Evolutionary conservation across 441 rosid genomes (phyloP).

Genomic region (Croton setiger): DNA sequence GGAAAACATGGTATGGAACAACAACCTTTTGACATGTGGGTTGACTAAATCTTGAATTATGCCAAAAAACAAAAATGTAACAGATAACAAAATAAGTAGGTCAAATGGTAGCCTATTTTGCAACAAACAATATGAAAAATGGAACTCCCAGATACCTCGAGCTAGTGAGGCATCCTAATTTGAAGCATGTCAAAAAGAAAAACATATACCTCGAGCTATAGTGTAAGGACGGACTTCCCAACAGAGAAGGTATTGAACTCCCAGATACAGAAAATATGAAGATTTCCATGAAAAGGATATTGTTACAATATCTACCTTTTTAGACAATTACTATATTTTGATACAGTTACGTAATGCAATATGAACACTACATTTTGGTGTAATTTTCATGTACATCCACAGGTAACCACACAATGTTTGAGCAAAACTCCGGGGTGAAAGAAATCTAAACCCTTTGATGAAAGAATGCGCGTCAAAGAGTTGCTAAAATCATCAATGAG

Average conservation of each 20-base stretch:
- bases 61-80: not conserved
- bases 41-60: not conserved
- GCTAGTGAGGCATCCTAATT: not conserved
- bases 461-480: not conserved
- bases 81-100: not conserved
- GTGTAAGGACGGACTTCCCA: not conserved
- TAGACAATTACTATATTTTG: not conserved
- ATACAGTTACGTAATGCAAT: not conserved
- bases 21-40: not conserved
- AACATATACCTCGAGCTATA: not conserved
- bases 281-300: not conserved
- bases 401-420: not conserved
- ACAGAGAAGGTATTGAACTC: not conserved
- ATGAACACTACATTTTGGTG: not conserved
- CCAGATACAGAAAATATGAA: not conserved
- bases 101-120: not conserved
- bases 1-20: not conserved
- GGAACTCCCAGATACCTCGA: not conserved
- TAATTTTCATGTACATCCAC: not conserved
- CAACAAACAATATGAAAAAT: not conserved
- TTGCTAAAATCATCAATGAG: not conserved
- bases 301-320: too few relatives aligned
- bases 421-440: not conserved
- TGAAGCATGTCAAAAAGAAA: not conserved
- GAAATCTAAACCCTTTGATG: not conserved